Base-by-base conservation (phyloP, 139 green algal genomes). In the Micractinium sp. region DNA sequence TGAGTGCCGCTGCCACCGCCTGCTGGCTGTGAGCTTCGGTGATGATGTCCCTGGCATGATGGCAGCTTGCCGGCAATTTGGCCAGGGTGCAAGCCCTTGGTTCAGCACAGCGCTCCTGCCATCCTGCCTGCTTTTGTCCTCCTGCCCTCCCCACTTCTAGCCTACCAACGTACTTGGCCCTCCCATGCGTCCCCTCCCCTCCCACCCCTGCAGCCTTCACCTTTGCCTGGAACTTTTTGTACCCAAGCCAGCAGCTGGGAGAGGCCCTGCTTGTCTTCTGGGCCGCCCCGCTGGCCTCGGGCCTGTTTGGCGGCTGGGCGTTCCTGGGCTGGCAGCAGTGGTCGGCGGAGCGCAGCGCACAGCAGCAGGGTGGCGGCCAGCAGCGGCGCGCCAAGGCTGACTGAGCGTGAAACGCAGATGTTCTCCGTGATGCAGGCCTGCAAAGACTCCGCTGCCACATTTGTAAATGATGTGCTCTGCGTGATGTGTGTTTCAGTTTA, bases 211-310 rank as follows among this genome's bases (percentile, higher is more conserved):
- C 78, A 86, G 78, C 67, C 35, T 86, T 90, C 63, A 77, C 56
- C 77, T 90, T 87, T 56, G 76, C 39, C 15, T 85, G 38, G 25
- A 27, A 36, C 31, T 66, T 86, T 0, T 3, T 85, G 20, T 86
- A 90, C 78, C 77, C 27, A 25, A 33, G 20, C 22, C 86, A 86
- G 41, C 66, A n/a, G 36, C 18, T 63, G 3, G 12, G 12, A 9
- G 86, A 90, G 78, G 77, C 85, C 41, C 36, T 85, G 1, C 19
- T 86, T n/a, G 86, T 90, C 56, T 90, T 56, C 61, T 90, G 86
- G 86, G 25, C 39, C 18, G 86, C 86, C 5, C 86, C 86, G 0
- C 36, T 90, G n/a, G 61, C 63, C 25, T 38, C 86, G 0, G 86
- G 61, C 38, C 13, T 86, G 16, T 85, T 90, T 56, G 86, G 86